Conservation (phyloP, 495 filamentous ascomycete genomes). For the Hyaloscypha hepaticicola region DNA sequence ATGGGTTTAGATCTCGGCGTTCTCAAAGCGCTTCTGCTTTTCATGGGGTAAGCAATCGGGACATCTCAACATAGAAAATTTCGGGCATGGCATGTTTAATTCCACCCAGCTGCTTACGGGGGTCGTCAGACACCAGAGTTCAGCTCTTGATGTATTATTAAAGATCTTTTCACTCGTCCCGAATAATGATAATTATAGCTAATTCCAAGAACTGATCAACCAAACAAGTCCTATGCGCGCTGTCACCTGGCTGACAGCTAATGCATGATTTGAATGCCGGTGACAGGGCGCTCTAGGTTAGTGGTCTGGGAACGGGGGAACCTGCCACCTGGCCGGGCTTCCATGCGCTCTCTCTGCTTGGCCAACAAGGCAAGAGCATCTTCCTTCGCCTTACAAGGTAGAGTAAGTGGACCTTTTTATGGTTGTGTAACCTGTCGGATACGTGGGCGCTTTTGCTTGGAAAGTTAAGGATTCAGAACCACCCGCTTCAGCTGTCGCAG, state of each 20-base stretch:
- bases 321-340: not conserved
- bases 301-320: too few relatives aligned
- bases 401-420: not conserved
- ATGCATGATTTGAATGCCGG: not conserved
- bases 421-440: not conserved
- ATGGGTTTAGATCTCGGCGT: not conserved
- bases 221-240: not conserved
- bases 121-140: not conserved
- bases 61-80: slow-evolving; percentile 1
- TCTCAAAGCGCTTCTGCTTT: not conserved
- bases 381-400: not conserved
- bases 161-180: not conserved
- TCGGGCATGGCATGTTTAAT: not conserved
- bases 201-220: not conserved
- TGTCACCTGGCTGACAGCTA: not conserved
- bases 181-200: not conserved
- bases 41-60: slow-evolving; percentile 1
- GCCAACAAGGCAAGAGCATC: not conserved
- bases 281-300: not conserved
- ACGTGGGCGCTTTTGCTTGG: not conserved
- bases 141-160: slow-evolving; percentile 4
- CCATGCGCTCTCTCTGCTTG: not conserved
- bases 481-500: not conserved
- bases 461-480: not conserved
- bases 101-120: not conserved